Conservation (phyloP, 371 early-diverging fungal genomes). For the Parasitella parasitica region DNA sequence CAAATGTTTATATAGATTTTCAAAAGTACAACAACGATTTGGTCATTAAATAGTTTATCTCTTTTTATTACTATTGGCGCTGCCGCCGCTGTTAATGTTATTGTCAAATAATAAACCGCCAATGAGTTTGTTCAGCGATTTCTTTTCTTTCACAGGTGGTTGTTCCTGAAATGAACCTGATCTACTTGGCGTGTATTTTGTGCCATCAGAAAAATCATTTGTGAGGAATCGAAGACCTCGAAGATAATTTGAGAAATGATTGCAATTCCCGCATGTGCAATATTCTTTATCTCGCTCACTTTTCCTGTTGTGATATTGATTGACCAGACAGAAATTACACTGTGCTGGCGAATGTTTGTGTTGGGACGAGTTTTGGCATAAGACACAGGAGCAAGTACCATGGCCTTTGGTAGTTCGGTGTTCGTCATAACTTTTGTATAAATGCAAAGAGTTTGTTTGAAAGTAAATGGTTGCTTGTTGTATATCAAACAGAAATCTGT, state of each 20-base stretch:
- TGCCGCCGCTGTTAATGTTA: background rate
- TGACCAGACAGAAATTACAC: background rate
- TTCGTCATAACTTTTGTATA: background rate
- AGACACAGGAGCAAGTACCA: background rate
- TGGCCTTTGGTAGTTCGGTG: background rate
- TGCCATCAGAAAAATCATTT: background rate
- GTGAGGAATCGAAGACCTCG: background rate
- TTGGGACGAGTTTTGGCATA: background rate
- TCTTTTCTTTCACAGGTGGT: background rate
- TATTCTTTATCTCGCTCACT: background rate
- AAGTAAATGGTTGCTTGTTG: background rate
- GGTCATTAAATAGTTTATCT: slow-evolving; percentile 27
- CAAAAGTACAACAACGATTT: slow-evolving; percentile 56
- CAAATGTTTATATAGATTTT: slow-evolving; percentile 45
- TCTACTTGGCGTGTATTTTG: background rate
- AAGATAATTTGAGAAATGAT: background rate
- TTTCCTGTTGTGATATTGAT: background rate
- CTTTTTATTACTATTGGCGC: background rate
- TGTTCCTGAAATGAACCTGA: background rate
- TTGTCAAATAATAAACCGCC: background rate
- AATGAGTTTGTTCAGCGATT: background rate
- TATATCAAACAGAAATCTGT: background rate
- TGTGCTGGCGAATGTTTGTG: background rate
- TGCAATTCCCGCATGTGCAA: background rate
- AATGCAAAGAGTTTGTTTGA: background rate